Evolutionary conservation across 192 early-diverging fungal species (phyloP), one percentile per base, ranked within the genome.

Genomic region (Entomortierella beljakovae): DNA sequence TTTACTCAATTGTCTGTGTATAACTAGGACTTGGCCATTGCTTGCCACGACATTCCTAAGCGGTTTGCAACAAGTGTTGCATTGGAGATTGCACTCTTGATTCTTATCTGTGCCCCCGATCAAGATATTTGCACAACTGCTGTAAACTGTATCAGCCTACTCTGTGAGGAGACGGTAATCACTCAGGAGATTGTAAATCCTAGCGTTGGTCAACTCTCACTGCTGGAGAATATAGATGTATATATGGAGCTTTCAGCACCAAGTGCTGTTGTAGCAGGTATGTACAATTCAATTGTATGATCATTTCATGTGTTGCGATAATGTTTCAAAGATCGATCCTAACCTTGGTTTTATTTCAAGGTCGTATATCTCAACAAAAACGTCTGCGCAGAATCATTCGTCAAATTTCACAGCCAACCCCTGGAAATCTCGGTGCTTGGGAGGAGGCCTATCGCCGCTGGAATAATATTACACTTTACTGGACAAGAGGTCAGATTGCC

Each of bases 361-460:
- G 92, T 25, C 88, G 92, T 18, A 87, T 90, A 42, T 91, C 91
- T 0, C 90, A 92, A 61, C 94, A 96, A 69, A 93, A 94, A 63
- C 85, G 91, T 0, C 87, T 93, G 53, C 81, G 95, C n/a, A 86
- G 83, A 13, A 70, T 94, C 7, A 68, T 96, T 23, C 71, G 93
- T 20, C 84, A 89, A 59, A 88, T 92, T 71, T 80, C 83, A 25
- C 81, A 84, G 29, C 88, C 88, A 10, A 94, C 93, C 0, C 82
- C 88, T 2, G 94, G 93, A 29, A 93, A 91, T 61, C 70, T 95
- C 56, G 90, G 87, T 8, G 94, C 93, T 3, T 95, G 92, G 92
- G 92, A 94, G 70, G 94, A 96, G 64, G 84, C 92, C 0, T 95
- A 88, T 58, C 85, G 86, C 42, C 77, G 90, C 22, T 96, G 95